Base-by-base conservation (phyloP, 2,329 filamentous ascomycete species). In the Furcasterigmium sp. region DNA sequence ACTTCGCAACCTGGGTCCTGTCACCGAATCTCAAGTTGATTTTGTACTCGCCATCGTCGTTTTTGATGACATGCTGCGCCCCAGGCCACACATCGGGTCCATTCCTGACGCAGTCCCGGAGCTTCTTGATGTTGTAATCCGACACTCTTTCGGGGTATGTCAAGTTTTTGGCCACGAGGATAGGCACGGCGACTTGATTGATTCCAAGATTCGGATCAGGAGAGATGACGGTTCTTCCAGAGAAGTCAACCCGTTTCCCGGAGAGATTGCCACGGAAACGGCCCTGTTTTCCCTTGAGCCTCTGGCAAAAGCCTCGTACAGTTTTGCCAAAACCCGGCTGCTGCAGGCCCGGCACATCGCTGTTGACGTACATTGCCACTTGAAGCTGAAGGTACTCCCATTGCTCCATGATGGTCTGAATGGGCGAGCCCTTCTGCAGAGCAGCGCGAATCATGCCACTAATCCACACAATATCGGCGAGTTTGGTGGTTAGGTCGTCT, bases 191-290 rank as follows among this genome's bases (percentile, higher is more conserved):
- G 28, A 98, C 93, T 63, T 98, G 84, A 53, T 97, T 89, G 50
- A 98, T 89, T 15, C 86, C 83, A 39, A 98, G 64, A 55, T 98
- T 98, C 3, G 93, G 93, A 63, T 98, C 93, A 0, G 93, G 93
- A 1, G 91, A 95, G 63, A 98, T 98, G 64, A 98, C 93, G 1
- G 93, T 98, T 62, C 93, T 83, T 15, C 90, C 93, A 10, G 93
- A 98, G 64, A 97, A 98, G 61, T 98, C 91, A 42, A 98, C 93
- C 76, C 93, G 91, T 67, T 98, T 98, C 60, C 93, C 93, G 0
- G 91, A 97, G 46, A 98, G 66, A 56, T 98, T 98, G 46, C 94
- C 93, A 68, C 93, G 85, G 66, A 98, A 98, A 43, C 93, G 87
- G 43, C 93, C 93, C 59, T 97, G 91, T 59, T 98, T 98, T 53